Evolutionary conservation across 345 rosid species (phyloP).

Genomic region (Hibiscus syriacus): DNA sequence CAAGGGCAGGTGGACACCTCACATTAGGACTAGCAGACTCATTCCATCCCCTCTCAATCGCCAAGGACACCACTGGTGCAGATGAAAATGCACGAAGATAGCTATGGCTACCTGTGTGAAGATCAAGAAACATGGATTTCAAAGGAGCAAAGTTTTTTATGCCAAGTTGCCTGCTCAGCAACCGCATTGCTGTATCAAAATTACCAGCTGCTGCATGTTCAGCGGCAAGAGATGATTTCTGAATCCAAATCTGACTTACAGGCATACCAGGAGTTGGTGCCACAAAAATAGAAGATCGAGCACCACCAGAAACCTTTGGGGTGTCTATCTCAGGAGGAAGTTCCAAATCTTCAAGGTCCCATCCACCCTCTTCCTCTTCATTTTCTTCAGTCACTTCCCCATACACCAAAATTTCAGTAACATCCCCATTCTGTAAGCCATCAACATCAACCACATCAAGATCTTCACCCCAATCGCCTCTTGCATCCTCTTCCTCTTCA

Average conservation of each 20-base stretch:
- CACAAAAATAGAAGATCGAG: conserved; percentile 62
- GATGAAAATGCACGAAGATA: conserved; percentile 72
- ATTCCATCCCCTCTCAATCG: conserved; percentile 77
- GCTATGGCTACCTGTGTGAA: conserved; percentile 68
- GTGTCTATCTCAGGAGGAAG: conserved; percentile 85
- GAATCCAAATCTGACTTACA: conserved; percentile 80
- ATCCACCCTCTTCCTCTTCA: conserved; percentile 65
- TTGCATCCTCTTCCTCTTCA: conserved; percentile 68
- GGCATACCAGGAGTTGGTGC: conserved; percentile 90
- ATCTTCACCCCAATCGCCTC: conserved; percentile 83
- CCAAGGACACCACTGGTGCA: conserved; percentile 64
- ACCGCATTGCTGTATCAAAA: conserved; percentile 86
- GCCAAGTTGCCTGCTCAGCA: conserved; percentile 87
- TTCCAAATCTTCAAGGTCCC: conserved; percentile 92
- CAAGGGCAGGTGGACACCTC: conserved; percentile 81
- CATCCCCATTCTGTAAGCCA: conserved; percentile 59
- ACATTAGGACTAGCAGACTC: conserved; percentile 77
- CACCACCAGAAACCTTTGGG: conserved; percentile 47
- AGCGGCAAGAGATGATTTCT: conserved; percentile 81
- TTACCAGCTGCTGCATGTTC: conserved; percentile 94
- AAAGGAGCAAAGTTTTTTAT: conserved; percentile 66
- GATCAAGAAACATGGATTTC: conserved; percentile 67
- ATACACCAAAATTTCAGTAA: conserved; percentile 43
- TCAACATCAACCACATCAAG: conserved; percentile 66
- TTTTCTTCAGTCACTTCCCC: conserved; percentile 62